A percentile compares a stretch with the other conserved stretches of the same genome.
Evolutionary conservation across 345 rosid species (phyloP).

Genomic region (Theobroma cacao): DNA sequence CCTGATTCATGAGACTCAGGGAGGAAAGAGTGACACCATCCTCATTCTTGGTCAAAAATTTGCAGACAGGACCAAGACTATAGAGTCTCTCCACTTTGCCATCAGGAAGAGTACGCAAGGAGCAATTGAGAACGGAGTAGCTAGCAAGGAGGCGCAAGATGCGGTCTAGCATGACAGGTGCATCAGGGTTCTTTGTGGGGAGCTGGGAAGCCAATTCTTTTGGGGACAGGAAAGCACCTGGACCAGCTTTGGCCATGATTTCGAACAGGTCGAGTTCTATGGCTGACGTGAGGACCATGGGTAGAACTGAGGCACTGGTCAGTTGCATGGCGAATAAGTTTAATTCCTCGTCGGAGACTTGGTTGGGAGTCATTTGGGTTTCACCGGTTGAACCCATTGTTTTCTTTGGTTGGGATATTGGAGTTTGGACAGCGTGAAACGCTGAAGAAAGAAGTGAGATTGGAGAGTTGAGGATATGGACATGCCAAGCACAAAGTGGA

Average conservation of each 20-base stretch:
- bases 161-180: conserved; percentile 75
- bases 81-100: conserved; percentile 59
- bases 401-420: not conserved
- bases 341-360: conserved; percentile 72
- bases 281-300: conserved; percentile 88
- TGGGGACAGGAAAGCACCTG: conserved; percentile 56
- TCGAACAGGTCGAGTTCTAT: conserved; percentile 84
- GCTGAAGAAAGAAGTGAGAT: conserved; percentile 1
- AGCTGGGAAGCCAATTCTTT: conserved; percentile 63
- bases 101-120: conserved; percentile 34
- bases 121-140: conserved; percentile 61
- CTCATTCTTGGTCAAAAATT: conserved; percentile 71
- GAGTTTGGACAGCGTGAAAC: not conserved
- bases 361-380: conserved; percentile 69
- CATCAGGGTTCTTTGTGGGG: conserved; percentile 72
- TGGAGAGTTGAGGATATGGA: not conserved
- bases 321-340: conserved; percentile 73
- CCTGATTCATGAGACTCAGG: conserved; percentile 82
- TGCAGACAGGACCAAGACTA: conserved; percentile 77
- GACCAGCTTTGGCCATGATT: conserved; percentile 63
- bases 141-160: conserved; percentile 66
- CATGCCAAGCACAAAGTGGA: not conserved
- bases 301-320: conserved; percentile 68
- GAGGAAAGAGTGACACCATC: conserved; percentile 77
- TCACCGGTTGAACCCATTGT: conserved; percentile 65